phyloP scores from a whole-genome alignment of 139 green algal species.

The Haematococcus lacustris region DNA sequence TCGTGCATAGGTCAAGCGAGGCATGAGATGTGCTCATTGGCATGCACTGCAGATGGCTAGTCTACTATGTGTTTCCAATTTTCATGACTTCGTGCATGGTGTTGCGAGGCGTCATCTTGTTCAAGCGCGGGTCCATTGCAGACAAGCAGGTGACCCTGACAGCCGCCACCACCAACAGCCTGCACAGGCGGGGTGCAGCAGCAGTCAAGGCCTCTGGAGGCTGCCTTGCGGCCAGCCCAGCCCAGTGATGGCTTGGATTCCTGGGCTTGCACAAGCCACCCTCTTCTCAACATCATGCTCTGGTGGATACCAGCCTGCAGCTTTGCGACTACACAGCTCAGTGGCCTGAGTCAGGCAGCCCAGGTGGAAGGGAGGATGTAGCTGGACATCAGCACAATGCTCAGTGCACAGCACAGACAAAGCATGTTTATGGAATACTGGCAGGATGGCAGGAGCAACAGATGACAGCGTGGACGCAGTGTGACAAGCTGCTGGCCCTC shows the following conservation, averaged over 20 bases:
- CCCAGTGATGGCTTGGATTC: neutral
- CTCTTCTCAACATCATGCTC: neutral
- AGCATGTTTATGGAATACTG: too few species aligned
- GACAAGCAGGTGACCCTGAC: slow-evolving; percentile 58
- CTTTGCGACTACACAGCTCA: too few species aligned
- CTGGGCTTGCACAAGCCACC: neutral
- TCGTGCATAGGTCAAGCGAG: too few species aligned
- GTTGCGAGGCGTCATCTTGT: slow-evolving; percentile 61
- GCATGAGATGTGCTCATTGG: too few species aligned
- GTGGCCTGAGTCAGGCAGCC: too few species aligned
- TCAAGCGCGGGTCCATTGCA: slow-evolving; percentile 63
- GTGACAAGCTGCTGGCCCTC: too few species aligned
- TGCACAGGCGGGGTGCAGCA: neutral
- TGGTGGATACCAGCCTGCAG: neutral
- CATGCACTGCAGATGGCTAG: slow-evolving; percentile 68
- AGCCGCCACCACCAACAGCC: neutral
- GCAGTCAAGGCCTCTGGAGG: neutral
- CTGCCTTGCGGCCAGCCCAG: neutral
- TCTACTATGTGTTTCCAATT: slow-evolving; percentile 75
- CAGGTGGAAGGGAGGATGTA: too few species aligned
- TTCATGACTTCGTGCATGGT: slow-evolving; percentile 66
- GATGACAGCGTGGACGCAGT: too few species aligned
- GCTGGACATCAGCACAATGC: too few species aligned
- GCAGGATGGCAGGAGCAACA: too few species aligned
- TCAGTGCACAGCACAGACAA: too few species aligned